These are phyloP conservation scores for Cyberlindnera maritima DNA, from an alignment of 805 yeast genomes.

Conservation along the genomic window DNA sequence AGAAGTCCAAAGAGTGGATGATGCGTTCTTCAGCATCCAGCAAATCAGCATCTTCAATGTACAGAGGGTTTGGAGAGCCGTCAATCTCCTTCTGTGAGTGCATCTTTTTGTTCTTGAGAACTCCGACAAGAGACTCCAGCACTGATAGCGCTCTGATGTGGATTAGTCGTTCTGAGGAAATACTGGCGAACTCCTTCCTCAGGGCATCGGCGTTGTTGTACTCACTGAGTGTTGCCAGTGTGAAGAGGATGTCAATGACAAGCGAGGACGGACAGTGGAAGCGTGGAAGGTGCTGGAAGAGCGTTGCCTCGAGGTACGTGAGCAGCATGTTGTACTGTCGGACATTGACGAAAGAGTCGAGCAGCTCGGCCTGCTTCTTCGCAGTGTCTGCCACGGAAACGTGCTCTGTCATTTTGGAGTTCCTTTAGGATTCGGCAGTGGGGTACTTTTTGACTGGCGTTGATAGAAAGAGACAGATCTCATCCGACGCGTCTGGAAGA, in stretches of 20 bases:
- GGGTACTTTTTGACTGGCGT: no score
- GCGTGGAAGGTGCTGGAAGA: constrained; percentile 24
- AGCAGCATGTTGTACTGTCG: constrained; percentile 37
- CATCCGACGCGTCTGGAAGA: no score
- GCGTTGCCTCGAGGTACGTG: constrained; percentile 31
- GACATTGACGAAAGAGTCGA: constrained; percentile 24
- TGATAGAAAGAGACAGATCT: no score
- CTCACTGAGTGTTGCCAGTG: constrained; percentile 35
- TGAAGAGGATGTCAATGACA: constrained; percentile 33
- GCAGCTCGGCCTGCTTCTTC: constrained; percentile 16
- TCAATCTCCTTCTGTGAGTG: not conserved
- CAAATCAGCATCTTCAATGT: constrained; percentile 14
- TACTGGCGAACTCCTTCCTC: constrained; percentile 26
- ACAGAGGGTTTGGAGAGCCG: not conserved
- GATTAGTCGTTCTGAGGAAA: constrained; percentile 28
- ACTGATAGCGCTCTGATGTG: constrained; percentile 34
- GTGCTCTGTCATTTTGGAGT: not conserved
- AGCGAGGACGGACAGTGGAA: constrained; percentile 33
- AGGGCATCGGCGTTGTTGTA: constrained; percentile 24
- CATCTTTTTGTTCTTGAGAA: constrained; percentile 10
- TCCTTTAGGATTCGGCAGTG: no score
- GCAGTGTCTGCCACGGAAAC: constrained; percentile 1
- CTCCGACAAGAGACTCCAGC: constrained; percentile 21
- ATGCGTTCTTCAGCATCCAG: constrained; percentile 13
- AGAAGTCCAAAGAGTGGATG: constrained; percentile 13